Base-by-base conservation (phyloP, 371 early-diverging fungal genomes). In the Umbelopsis sp. region DNA sequence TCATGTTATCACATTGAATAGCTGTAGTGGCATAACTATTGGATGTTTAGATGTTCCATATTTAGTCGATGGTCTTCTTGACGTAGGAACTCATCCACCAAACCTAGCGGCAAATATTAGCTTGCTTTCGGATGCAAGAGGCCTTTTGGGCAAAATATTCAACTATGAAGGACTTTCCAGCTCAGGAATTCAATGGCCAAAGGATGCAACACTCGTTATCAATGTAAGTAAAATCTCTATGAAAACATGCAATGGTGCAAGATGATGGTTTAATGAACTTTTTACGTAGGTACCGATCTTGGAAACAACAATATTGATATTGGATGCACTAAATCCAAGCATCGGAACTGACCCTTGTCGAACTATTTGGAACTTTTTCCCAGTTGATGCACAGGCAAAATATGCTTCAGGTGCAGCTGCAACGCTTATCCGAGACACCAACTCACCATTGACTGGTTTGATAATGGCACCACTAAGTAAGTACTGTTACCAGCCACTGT, bases 331-430 rank as follows among this genome's bases (percentile, higher is more conserved):
- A 1, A 48, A 10, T 3, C 48, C 48, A 48, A 48, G 48, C 18
- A 20, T 20, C 16, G 48, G 48, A 48, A 48, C 18, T 1, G 48
- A 48, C 18, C 18, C 18, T n/a, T 48, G 48, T 48, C 48, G 18
- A 48, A 48, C 48, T 7, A 48, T 48, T n/a, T 48, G 48, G 48
- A 48, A 48, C 18, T 48, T 48, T 48, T 48, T 48, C 20, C 48
- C 48, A 16, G 48, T 48, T 48, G 29, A 29, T 29, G 29, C 1
- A 29, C 29, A 29, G 4, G 29, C 3, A 4, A 29, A 29, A 29
- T 29, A 3, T 4, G 29, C 29, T 29, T 0, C 29, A 29, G 29
- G 29, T 4, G 29, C 29, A 29, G 4, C 29, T 48, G 48, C 48
- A n/a, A 48, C 48, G 8, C n/a, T 48, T 16, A 18, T 18, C 16